Conservation (phyloP, 192 early-diverging fungal species). For the Phlyctochytrium planicorne region DNA sequence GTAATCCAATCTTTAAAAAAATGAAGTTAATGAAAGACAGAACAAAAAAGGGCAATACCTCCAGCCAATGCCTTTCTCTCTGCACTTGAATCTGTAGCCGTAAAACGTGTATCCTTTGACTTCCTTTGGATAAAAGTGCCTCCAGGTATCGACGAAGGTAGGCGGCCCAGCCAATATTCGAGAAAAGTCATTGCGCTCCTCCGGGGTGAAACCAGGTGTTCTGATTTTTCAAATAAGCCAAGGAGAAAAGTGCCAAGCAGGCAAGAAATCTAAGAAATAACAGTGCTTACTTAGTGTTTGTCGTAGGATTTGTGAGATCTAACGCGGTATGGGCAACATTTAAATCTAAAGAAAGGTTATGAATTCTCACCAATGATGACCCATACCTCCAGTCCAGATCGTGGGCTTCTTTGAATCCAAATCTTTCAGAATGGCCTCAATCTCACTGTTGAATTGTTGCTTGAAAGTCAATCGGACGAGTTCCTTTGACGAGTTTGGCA, state of each 20-base stretch:
- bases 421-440: slow-evolving; percentile 65
- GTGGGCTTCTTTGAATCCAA: slow-evolving; percentile 71
- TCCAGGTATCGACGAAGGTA: slow-evolving; percentile 69
- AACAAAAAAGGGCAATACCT: slow-evolving; percentile 19
- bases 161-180: slow-evolving; percentile 47
- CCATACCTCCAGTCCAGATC: slow-evolving; percentile 70
- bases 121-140: slow-evolving; percentile 68
- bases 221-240: slow-evolving; percentile 23
- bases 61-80: slow-evolving; percentile 76
- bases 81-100: slow-evolving; percentile 70
- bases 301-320: slow-evolving; percentile 72
- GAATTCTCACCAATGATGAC: background rate
- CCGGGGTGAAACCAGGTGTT: slow-evolving; percentile 77
- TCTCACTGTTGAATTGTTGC: slow-evolving; percentile 59
- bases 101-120: slow-evolving; percentile 73
- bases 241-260: background rate
- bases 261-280: too few relatives aligned
- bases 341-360: slow-evolving; percentile 51
- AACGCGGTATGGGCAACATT: slow-evolving; percentile 80
- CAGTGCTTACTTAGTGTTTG: slow-evolving; percentile 73
- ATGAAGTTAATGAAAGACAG: background rate
- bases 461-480: slow-evolving; percentile 68
- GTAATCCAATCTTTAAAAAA: slow-evolving; percentile 67
- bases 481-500: slow-evolving; percentile 77
- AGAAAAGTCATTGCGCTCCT: slow-evolving; percentile 75